Conservation (phyloP, 129 eudicot genomes). For the Pulicaria dysenterica region DNA sequence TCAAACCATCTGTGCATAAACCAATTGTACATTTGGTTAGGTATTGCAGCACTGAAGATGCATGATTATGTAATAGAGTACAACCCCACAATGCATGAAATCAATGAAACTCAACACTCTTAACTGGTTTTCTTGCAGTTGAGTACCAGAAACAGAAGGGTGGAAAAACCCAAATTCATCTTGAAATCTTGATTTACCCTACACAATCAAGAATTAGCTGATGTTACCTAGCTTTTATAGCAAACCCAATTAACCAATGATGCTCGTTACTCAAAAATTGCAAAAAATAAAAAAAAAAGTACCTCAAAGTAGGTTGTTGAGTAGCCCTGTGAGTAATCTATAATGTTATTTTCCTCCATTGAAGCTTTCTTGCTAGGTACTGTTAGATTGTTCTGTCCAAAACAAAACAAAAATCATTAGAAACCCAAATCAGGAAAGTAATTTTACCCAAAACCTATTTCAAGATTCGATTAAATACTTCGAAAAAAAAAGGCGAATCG, state of each 20-base stretch:
- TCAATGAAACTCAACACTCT: conserved; percentile 18
- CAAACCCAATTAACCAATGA: neutral
- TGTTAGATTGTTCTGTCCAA: conserved; percentile 44
- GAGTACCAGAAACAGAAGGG: conserved; percentile 42
- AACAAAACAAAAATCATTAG: neutral
- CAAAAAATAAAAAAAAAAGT: neutral
- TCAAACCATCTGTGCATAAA: conserved; percentile 43
- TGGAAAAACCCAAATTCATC: conserved; percentile 54
- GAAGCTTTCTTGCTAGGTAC: conserved; percentile 36
- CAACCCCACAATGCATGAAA: conserved; percentile 28
- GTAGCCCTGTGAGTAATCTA: conserved; percentile 68
- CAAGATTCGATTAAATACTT: neutral
- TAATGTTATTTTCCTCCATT: conserved; percentile 38
- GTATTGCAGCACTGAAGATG: neutral
- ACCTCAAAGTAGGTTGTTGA: conserved; percentile 72
- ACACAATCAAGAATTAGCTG: conserved; percentile 17
- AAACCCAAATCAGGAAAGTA: neutral
- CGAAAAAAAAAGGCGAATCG: neutral
- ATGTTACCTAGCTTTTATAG: conserved; percentile 3
- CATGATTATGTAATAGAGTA: conserved; percentile 10
- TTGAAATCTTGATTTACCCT: conserved; percentile 55
- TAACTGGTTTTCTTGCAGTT: conserved; percentile 70
- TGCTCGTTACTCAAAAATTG: neutral
- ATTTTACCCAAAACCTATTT: conserved; percentile 8
- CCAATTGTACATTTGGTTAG: conserved; percentile 30